Evolutionary conservation across 2,329 filamentous ascomycete genomes (phyloP).

Genomic region (Aspergillus tubingensis): DNA sequence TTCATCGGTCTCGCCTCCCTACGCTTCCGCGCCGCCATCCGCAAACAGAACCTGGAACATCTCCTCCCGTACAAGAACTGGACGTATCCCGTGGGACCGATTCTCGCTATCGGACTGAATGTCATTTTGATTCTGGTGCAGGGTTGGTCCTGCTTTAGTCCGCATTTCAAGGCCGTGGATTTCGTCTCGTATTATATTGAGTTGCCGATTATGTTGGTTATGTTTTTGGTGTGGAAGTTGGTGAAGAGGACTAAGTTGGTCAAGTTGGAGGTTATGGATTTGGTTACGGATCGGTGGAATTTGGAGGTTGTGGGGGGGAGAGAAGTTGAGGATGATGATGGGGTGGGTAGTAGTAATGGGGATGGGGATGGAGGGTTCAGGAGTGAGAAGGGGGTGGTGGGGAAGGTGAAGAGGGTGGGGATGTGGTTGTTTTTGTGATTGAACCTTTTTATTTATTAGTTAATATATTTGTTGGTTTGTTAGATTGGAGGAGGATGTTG

Average conservation of each 20-base stretch:
- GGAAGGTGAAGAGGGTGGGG: slow-evolving; percentile 34
- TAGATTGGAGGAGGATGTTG: too few relatives aligned
- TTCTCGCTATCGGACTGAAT: slow-evolving; percentile 59
- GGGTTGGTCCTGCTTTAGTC: slow-evolving; percentile 62
- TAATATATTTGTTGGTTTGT: too few relatives aligned
- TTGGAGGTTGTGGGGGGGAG: slow-evolving; percentile 4
- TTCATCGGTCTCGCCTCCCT: slow-evolving; percentile 65
- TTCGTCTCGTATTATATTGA: slow-evolving; percentile 68
- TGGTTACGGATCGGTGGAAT: slow-evolving; percentile 50
- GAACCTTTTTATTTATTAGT: too few relatives aligned
- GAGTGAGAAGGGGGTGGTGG: slow-evolving; percentile 18
- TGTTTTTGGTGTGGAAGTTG: slow-evolving; percentile 60
- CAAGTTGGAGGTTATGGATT: slow-evolving; percentile 51
- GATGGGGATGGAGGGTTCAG: slow-evolving; percentile 20
- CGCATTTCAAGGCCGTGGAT: slow-evolving; percentile 57
- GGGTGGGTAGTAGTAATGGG: slow-evolving; percentile 28
- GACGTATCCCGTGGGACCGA: slow-evolving; percentile 65
- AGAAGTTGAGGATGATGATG: slow-evolving; percentile 29
- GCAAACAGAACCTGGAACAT: slow-evolving; percentile 61
- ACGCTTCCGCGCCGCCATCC: slow-evolving; percentile 63
- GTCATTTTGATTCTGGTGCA: slow-evolving; percentile 63
- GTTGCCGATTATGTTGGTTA: slow-evolving; percentile 60
- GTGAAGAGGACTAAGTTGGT: slow-evolving; percentile 52
- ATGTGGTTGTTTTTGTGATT: slow-evolving; percentile 44
- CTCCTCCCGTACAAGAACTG: slow-evolving; percentile 66